Conservation (phyloP, 202 grass and related monocot genomes). For the Setaria viridis region DNA sequence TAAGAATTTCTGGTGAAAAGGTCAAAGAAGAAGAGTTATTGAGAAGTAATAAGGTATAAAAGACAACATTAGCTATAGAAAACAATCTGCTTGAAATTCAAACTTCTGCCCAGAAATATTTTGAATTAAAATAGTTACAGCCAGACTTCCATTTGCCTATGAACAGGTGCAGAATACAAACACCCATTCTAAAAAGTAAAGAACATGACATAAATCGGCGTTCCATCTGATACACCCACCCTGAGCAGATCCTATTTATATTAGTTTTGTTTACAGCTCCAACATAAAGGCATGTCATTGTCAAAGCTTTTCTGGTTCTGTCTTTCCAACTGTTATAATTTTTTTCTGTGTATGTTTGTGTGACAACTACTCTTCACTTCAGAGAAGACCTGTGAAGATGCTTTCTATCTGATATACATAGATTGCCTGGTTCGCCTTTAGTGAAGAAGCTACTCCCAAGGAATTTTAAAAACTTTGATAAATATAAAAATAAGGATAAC, state of each 20-base stretch:
- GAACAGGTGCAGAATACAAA: slow-evolving; percentile 1
- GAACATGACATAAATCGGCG: slow-evolving; percentile 2
- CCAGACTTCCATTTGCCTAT: background rate
- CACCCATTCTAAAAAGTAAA: slow-evolving; percentile 9
- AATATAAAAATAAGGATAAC: slow-evolving; percentile 3
- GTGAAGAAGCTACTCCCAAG: slow-evolving; percentile 1
- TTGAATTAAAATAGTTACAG: background rate
- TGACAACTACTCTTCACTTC: slow-evolving; percentile 9
- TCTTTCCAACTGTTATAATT: background rate
- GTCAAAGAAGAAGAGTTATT: slow-evolving; percentile 34
- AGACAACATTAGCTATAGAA: background rate
- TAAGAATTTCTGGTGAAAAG: slow-evolving; percentile 75
- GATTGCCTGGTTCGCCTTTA: background rate
- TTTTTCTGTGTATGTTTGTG: background rate
- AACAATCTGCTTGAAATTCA: slow-evolving; percentile 30
- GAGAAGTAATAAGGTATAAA: slow-evolving; percentile 19
- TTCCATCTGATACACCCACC: background rate
- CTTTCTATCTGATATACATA: background rate
- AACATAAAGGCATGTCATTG: slow-evolving; percentile 27
- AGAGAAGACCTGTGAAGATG: slow-evolving; percentile 10
- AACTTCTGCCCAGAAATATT: background rate
- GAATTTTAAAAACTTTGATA: background rate
- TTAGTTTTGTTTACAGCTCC: slow-evolving; percentile 9
- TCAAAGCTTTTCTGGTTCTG: slow-evolving; percentile 25
- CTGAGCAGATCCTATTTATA: slow-evolving; percentile 5